Evolutionary conservation across 2,329 filamentous ascomycete genomes (phyloP).

Genomic region (Ceratocystis destructans): DNA sequence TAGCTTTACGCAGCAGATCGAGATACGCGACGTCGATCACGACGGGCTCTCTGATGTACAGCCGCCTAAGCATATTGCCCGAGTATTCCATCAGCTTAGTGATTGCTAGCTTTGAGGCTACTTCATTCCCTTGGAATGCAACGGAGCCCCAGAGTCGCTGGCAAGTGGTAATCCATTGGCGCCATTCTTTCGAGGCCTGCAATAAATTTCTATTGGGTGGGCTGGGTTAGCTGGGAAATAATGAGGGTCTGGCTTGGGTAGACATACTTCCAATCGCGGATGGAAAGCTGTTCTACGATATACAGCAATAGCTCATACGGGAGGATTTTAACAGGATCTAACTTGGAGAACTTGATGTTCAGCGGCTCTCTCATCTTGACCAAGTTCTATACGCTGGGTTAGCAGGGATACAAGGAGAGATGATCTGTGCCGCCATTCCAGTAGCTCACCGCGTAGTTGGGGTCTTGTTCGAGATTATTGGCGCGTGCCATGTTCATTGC

Average conservation of each 20-base stretch:
- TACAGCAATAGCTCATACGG: slow-evolving; percentile 15
- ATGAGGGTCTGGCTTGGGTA: background rate
- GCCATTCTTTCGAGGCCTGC: slow-evolving; percentile 5
- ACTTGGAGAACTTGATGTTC: slow-evolving; percentile 2
- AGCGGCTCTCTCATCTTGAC: slow-evolving; percentile 11
- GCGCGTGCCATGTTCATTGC: slow-evolving; percentile 27
- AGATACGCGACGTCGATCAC: background rate
- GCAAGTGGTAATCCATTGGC: background rate
- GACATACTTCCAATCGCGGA: slow-evolving; percentile 11
- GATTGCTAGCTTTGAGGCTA: background rate
- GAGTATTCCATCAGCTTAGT: background rate
- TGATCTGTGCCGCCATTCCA: background rate
- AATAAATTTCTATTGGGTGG: background rate
- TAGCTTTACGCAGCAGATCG: background rate
- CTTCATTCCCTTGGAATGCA: background rate
- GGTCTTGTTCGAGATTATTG: slow-evolving; percentile 20
- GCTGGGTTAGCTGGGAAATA: background rate
- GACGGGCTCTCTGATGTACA: background rate
- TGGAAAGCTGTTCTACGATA: slow-evolving; percentile 10
- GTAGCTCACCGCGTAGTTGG: background rate
- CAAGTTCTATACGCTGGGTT: slow-evolving; percentile 14
- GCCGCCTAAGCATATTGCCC: background rate
- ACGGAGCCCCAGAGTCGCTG: background rate
- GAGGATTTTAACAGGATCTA: slow-evolving; percentile 12
- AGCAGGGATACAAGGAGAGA: background rate